Evolutionary conservation across 2,329 filamentous ascomycete species (phyloP), one percentile per base, ranked within the genome.

Genomic region (Coleophoma cylindrospora): DNA sequence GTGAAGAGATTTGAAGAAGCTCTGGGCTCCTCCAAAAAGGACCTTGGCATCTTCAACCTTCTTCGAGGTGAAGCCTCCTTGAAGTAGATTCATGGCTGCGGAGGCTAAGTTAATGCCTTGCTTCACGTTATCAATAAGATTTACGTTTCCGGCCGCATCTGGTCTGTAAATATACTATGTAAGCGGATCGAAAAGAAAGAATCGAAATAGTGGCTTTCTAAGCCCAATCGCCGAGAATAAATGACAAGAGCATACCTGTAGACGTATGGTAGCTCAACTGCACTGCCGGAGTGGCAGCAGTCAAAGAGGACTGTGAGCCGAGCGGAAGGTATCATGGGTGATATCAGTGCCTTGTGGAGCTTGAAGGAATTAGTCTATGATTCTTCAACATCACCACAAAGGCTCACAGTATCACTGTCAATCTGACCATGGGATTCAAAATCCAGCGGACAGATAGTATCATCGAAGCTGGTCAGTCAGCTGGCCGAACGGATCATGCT

Each of bases 271-370:
- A 85, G 68, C 59, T 85, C 81, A 50, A 85, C 69, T 2, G 79
- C 80, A 1, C 81, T 83, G 34, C 81, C 81, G 0, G 81, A 84
- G 62, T 85, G 81, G 60, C 81, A 85, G 17, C 80, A 84, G 63
- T 85, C 81, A 64, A 85, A 85, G 57, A 85, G 84, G 58, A 80
- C 79, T 2, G 81, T 85, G 43, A 85, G 68, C 72, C 92, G 86
- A 21, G 96, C 91, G 61, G 92, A 92, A 1, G 89, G 77, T 59
- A 81, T 79, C 11, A 97, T 76, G 2, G 88, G 78, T 48, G 76
- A 76, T 43, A 97, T 91, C 69, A 91, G 83, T 61, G 84, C 81
- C 57, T 76, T 74, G 67, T 91, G 87, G n/a, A 40, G 37, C 37
- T 27, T 40, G 13, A 3, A 15, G n/a, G 4, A 40, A 15, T 15